Base-by-base conservation (phyloP, 2,329 filamentous ascomycete species). In the Stachybotrys echinatus region DNA sequence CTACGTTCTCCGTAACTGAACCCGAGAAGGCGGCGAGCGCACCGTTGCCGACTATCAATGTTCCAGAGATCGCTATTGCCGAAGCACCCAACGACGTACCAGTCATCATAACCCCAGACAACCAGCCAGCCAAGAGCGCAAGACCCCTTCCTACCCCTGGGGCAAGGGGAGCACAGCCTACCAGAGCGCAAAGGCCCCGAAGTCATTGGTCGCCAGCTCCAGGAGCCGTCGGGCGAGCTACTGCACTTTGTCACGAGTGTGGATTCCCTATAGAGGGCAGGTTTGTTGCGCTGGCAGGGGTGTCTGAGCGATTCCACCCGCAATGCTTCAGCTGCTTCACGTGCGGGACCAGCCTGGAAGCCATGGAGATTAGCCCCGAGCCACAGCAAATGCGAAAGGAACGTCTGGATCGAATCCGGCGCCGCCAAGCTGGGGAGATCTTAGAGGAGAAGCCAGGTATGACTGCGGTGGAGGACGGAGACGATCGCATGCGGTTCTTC, bases 341-440 rank as follows among this genome's bases (percentile, higher is more conserved):
- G 52, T 99, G 94, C 66, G 84, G 86, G 23, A 95, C 92, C 10
- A 80, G 85, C 19, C 86, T 99, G 18, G 94, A 99, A 71, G 92
- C 91, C 49, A 88, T 99, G 50, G 94, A 95, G 59, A 97, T 99
- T 67, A 96, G 94, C 58, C 90, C 91, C 0, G 94, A 99, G 68
- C 94, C 94, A 0, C 83, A 90, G 8, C 71, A 76, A 40, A 80
- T 83, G 56, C 87, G 89, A 42, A 71, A 71, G 2, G 86, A 86
- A 47, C 85, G 94, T 22, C 72, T 96, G 1, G 81, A 84, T 23
- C 82, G 88, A n/a, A 90, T 92, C 59, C 74, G 71, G 23, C 78
- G 80, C 21, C 82, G 87, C 17, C 75, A 71, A 0, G 69, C 69
- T 0, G 83, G 81, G 21, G 79, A 85, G 56, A 62, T 80, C 1